Percentiles rank a stretch among this genome's conserved stretches.
Evolutionary conservation across 768 basidiomycete genomes (phyloP).

Genomic region (Trametes punicea): DNA sequence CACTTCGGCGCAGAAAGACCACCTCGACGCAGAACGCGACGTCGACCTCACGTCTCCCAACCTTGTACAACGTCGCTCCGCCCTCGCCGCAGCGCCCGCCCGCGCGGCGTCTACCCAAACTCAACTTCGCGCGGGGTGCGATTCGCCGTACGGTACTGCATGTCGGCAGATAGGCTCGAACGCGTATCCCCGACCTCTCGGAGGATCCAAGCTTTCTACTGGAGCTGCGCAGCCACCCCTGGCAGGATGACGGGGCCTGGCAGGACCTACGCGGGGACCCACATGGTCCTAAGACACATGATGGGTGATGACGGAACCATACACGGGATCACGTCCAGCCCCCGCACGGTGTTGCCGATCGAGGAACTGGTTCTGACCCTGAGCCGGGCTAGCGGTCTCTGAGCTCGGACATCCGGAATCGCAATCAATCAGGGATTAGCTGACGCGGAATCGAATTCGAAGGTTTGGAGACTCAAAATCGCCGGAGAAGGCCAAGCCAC

Average conservation of each 20-base stretch:
- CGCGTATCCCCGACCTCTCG: neutral
- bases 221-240: neutral
- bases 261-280: constrained; percentile 7
- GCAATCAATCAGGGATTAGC: constrained; percentile 6
- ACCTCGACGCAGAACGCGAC: neutral
- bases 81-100: constrained; percentile 1
- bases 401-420: neutral
- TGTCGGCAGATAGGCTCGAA: too few relatives aligned
- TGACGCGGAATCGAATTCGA: neutral
- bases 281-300: neutral
- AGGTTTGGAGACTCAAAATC: neutral
- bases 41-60: neutral
- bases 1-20: too few relatives aligned
- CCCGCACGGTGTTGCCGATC: too few relatives aligned
- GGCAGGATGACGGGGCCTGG: neutral
- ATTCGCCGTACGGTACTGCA: too few relatives aligned
- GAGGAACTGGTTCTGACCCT: too few relatives aligned
- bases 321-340: neutral
- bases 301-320: neutral
- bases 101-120: neutral
- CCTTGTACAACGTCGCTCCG: neutral
- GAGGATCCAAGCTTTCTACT: neutral
- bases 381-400: too few relatives aligned
- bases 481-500: neutral
- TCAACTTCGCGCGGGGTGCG: too few relatives aligned